These are phyloP conservation scores for Podila horticola DNA, from an alignment of 192 early-diverging fungal genomes.

Conservation along the genomic window DNA sequence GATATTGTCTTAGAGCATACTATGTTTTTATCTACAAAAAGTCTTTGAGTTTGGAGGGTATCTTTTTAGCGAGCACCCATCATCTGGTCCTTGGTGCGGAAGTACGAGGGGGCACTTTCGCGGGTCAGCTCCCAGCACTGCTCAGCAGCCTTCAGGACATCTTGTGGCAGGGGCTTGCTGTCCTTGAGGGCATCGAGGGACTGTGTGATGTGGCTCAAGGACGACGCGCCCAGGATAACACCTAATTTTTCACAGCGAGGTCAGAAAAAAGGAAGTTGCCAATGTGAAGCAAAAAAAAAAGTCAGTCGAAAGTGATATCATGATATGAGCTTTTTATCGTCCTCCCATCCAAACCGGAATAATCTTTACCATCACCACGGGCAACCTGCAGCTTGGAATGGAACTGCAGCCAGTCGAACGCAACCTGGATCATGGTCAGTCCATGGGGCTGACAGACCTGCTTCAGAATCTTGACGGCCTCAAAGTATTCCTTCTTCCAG, in stretches of 20 bases:
- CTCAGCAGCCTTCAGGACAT: constrained; percentile 63
- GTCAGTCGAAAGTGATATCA: too few relatives aligned
- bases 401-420: constrained; percentile 54
- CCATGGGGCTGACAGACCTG: constrained; percentile 35
- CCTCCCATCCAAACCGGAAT: too few relatives aligned
- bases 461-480: constrained; percentile 60
- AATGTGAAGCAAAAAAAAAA: not conserved
- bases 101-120: constrained; percentile 45
- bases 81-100: constrained; percentile 49
- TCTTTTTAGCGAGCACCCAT: constrained; percentile 29
- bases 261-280: not conserved
- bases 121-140: constrained; percentile 61
- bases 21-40: not conserved
- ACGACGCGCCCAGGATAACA: constrained; percentile 54
- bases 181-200: constrained; percentile 63
- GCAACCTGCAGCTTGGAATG: constrained; percentile 49
- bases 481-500: constrained; percentile 63
- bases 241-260: not conserved
- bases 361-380: constrained; percentile 34
- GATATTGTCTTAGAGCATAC: too few relatives aligned
- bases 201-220: constrained; percentile 43
- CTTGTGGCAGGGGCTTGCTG: constrained; percentile 60
- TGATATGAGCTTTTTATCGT: too few relatives aligned
- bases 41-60: too few relatives aligned
- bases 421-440: constrained; percentile 42